These are phyloP conservation scores for Tetrahymena elliotti DNA, from an alignment of 73 alveolate genomes.

Conservation along the genomic window DNA sequence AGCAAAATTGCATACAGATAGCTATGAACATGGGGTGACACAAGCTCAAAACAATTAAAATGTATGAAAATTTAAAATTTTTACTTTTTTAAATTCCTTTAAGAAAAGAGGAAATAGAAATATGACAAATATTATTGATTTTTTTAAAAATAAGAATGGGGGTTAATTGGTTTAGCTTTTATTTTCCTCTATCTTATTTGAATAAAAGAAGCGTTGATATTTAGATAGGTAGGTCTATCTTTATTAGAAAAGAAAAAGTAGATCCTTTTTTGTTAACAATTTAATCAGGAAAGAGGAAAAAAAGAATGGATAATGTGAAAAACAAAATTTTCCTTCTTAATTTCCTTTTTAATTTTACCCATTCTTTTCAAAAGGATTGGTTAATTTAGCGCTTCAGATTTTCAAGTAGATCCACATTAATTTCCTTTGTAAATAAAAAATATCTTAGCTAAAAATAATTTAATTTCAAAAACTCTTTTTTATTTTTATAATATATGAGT, in stretches of 20 bases:
- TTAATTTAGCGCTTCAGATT: not conserved
- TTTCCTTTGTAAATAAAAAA: not conserved
- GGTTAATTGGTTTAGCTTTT: not conserved
- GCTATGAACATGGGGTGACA: no score
- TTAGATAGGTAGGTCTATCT: not conserved
- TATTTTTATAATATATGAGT: not conserved
- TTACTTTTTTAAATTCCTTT: not conserved
- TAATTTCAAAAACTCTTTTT: not conserved
- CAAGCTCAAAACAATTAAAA: no score
- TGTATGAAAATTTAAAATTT: no score
- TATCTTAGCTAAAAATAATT: not conserved
- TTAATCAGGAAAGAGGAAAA: not conserved
- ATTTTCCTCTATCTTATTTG: not conserved
- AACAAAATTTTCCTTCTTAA: not conserved
- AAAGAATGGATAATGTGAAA: not conserved
- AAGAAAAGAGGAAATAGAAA: not conserved
- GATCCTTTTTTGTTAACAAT: not conserved
- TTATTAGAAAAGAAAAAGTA: not conserved
- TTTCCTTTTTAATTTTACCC: not conserved
- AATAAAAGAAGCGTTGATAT: not conserved
- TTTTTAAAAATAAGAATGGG: no score
- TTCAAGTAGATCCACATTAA: not conserved
- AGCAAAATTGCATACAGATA: no score
- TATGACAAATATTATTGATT: not conserved
- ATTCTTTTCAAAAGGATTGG: not conserved